Conservation (phyloP, 768 basidiomycete genomes). For the Phylloporus rhodoxanthus region DNA sequence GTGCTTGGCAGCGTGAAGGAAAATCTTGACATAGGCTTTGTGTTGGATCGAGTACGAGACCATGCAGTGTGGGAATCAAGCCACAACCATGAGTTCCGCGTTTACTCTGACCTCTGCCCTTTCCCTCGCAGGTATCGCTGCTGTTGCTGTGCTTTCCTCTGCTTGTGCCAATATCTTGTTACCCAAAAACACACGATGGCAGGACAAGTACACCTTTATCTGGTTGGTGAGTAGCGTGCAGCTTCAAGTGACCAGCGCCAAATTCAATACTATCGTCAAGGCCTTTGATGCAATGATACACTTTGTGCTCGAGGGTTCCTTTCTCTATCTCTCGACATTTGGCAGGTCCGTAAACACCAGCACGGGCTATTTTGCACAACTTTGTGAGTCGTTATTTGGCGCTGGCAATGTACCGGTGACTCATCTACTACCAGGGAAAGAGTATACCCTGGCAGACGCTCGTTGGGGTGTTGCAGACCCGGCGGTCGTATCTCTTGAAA, state of each 20-base stretch:
- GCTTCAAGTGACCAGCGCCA: not conserved
- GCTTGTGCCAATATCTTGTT: conserved; percentile 50
- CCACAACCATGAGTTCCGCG: conserved; percentile 24
- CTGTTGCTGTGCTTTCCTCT: conserved; percentile 46
- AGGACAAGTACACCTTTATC: conserved; percentile 66
- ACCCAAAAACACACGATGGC: conserved; percentile 57
- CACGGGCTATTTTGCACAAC: conserved; percentile 59
- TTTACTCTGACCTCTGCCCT: conserved; percentile 59
- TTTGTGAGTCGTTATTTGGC: conserved; percentile 48
- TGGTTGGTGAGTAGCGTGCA: conserved; percentile 55
- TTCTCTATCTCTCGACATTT: conserved; percentile 71
- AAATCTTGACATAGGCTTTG: conserved; percentile 65
- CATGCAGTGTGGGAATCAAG: conserved; percentile 15
- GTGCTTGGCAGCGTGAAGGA: conserved; percentile 76
- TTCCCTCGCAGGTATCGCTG: conserved; percentile 56
- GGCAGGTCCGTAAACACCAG: conserved; percentile 68
- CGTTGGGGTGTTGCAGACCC: conserved; percentile 80
- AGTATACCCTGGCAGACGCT: conserved; percentile 74
- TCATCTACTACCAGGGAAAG: conserved; percentile 51
- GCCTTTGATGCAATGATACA: conserved; percentile 79
- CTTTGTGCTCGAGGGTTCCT: conserved; percentile 74
- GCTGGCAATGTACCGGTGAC: not conserved
- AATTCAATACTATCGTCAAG: conserved; percentile 33
- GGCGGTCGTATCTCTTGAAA: conserved; percentile 74
- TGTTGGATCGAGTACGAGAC: conserved; percentile 48